Conservation (phyloP, 768 basidiomycete genomes). For the Rhizopogon rudus region DNA sequence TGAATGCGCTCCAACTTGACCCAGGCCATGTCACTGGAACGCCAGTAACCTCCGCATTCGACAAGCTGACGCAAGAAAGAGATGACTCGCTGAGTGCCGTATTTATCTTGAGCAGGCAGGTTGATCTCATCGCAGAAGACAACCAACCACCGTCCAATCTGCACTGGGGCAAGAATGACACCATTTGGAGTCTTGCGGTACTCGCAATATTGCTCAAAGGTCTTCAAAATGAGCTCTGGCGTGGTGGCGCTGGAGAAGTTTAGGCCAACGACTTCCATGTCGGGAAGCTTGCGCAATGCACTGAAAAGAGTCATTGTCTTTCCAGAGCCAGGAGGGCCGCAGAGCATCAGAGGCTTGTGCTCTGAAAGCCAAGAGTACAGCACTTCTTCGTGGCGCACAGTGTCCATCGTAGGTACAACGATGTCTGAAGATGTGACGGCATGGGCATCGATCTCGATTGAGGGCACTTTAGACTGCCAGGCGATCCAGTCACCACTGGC, state of each 20-base stretch:
- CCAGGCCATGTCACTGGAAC: conserved; percentile 93
- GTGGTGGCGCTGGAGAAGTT: conserved; percentile 99
- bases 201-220: conserved; percentile 99
- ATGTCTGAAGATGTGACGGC: conserved; percentile 94
- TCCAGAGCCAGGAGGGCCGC: conserved; percentile 98
- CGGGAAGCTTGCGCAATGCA: conserved; percentile 92
- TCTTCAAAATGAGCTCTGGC: conserved; percentile 96
- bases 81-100: conserved; percentile 97
- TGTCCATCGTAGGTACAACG: conserved; percentile 98
- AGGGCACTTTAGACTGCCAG: conserved; percentile 91
- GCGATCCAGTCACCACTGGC: conserved; percentile 80
- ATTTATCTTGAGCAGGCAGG: conserved; percentile 93
- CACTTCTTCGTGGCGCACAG: conserved; percentile 97
- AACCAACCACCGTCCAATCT: conserved; percentile 97
- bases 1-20: conserved; percentile 98
- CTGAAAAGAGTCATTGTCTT: conserved; percentile 99
- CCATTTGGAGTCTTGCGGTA: conserved; percentile 98
- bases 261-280: conserved; percentile 98
- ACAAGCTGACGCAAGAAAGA: conserved; percentile 97
- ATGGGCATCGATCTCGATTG: conserved; percentile 96
- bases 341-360: conserved; percentile 97
- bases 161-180: conserved; percentile 88
- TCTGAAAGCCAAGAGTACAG: conserved; percentile 98
- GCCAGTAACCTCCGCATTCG: conserved; percentile 92
- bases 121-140: conserved; percentile 99